phyloP scores from a whole-genome alignment of 1,139 yeast genomes.

The Pneumocystis oryctolagi region DNA sequence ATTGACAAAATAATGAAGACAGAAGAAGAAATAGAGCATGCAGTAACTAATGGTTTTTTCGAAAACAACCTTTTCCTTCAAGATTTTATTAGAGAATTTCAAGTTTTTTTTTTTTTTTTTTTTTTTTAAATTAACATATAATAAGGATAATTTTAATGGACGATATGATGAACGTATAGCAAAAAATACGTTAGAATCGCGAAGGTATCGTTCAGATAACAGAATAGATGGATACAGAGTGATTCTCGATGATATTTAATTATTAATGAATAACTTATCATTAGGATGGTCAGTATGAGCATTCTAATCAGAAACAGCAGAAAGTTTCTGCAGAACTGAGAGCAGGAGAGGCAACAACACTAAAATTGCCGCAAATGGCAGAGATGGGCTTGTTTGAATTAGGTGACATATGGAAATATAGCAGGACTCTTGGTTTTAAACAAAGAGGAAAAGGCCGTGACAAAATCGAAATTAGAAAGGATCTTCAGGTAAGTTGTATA shows the following conservation, averaged over 20 bases:
- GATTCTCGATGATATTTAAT: background rate
- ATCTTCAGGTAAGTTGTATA: background rate
- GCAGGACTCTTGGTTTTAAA: constrained; percentile 1
- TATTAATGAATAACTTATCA: background rate
- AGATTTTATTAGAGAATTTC: background rate
- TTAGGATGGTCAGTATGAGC: background rate
- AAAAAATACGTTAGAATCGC: background rate
- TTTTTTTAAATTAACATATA: background rate
- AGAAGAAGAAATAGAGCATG: background rate
- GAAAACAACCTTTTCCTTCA: background rate
- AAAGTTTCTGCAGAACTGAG: background rate
- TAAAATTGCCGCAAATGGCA: background rate
- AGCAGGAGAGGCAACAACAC: background rate
- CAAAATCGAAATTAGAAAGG: background rate
- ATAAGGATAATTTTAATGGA: background rate
- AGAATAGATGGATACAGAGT: background rate
- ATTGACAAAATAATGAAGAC: constrained; percentile 1
- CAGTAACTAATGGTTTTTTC: background rate
- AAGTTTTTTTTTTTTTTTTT: background rate
- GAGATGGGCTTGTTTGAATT: background rate
- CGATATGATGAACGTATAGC: background rate
- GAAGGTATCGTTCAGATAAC: background rate
- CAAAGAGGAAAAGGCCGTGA: background rate
- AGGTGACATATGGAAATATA: constrained; percentile 2
- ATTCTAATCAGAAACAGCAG: background rate